phyloP scores from a whole-genome alignment of 179 eudicot genomes.

The Nepenthes alata region DNA sequence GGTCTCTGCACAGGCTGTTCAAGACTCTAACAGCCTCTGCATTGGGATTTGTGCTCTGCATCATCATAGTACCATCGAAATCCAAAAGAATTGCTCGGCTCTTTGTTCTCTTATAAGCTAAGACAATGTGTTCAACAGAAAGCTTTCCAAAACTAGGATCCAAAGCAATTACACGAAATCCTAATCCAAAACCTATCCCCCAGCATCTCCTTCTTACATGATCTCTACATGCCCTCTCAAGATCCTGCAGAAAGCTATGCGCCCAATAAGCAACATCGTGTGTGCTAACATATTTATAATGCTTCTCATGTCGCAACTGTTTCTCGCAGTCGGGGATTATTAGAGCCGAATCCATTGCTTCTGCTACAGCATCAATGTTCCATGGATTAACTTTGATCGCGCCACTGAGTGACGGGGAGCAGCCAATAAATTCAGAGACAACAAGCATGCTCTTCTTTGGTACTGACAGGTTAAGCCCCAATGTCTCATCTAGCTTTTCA shows the following conservation, averaged over 20 bases:
- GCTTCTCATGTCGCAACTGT: conserved; percentile 82
- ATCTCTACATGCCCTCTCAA: conserved; percentile 77
- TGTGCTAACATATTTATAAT: conserved; percentile 71
- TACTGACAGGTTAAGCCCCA: conserved; percentile 35
- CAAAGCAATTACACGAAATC: conserved; percentile 72
- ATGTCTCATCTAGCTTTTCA: conserved; percentile 37
- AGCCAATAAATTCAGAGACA: conserved; percentile 84
- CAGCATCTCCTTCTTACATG: conserved; percentile 71
- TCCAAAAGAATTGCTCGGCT: conserved; percentile 80
- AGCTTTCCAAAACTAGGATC: conserved; percentile 83
- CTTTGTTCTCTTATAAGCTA: conserved; percentile 70
- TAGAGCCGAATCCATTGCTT: conserved; percentile 70
- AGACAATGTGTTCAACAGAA: conserved; percentile 74
- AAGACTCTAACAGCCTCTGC: conserved; percentile 48
- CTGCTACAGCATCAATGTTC: conserved; percentile 75
- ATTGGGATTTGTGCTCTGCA: conserved; percentile 44
- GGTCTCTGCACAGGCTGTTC: conserved; percentile 57
- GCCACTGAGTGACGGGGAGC: conserved; percentile 93
- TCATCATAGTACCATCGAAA: conserved; percentile 74
- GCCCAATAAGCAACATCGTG: conserved; percentile 96
- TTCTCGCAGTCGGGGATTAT: conserved; percentile 53
- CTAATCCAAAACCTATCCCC: conserved; percentile 90
- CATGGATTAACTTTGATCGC: conserved; percentile 90
- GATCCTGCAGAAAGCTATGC: conserved; percentile 72
- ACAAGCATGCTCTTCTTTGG: conserved; percentile 89